These are phyloP conservation scores for Heritiera fomes DNA, from an alignment of 345 rosid genomes.

Conservation along the genomic window DNA sequence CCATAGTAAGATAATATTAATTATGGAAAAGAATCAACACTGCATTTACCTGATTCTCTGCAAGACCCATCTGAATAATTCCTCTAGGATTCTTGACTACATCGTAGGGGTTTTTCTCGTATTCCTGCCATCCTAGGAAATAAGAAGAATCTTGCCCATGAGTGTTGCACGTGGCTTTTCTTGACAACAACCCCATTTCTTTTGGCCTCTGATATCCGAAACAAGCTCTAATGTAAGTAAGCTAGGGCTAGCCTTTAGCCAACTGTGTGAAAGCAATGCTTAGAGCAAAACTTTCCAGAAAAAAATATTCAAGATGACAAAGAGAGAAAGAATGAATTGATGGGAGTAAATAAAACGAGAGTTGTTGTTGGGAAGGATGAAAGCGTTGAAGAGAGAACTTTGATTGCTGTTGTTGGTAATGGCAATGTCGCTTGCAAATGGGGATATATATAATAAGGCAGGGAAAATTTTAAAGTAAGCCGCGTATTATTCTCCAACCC, in stretches of 20 bases:
- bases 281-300: neutral
- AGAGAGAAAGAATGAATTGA: conserved; percentile 19
- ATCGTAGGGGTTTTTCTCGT: conserved; percentile 76
- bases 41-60: conserved; percentile 63
- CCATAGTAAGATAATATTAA: neutral
- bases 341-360: neutral
- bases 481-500: neutral
- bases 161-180: conserved; percentile 62
- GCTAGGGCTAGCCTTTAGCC: neutral
- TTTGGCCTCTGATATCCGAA: neutral
- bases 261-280: conserved; percentile 3
- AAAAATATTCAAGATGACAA: neutral
- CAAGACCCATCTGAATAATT: conserved; percentile 84
- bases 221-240: neutral
- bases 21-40: neutral
- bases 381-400: neutral
- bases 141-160: conserved; percentile 87
- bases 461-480: neutral
- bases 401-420: conserved; percentile 14
- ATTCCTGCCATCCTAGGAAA: conserved; percentile 80
- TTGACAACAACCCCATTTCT: conserved; percentile 58
- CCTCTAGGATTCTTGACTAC: conserved; percentile 63
- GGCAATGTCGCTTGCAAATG: conserved; percentile 25
- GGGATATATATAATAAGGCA: conserved; percentile 26
- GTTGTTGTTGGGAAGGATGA: neutral